Evolutionary conservation across 2,329 filamentous ascomycete species (phyloP).

Genomic region (Calonectria pteridis): DNA sequence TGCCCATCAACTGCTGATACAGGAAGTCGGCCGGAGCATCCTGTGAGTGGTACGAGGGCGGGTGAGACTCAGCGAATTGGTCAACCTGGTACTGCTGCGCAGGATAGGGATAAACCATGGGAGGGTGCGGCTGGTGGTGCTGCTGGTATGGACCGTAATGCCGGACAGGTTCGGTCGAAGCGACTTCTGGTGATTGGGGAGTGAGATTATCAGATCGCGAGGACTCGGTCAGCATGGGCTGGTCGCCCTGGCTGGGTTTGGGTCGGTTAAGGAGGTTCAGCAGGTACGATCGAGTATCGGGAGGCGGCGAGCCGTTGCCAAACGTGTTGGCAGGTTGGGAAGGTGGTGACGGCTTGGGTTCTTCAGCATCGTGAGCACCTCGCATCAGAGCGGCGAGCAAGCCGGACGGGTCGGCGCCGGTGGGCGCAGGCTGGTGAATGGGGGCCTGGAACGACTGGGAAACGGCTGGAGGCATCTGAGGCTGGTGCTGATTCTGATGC

Average conservation of each 20-base stretch:
- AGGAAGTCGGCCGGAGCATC: constrained; percentile 54
- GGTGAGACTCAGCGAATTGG: constrained; percentile 42
- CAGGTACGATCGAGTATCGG: constrained; percentile 86
- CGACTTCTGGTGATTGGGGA: constrained; percentile 56
- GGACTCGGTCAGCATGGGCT: constrained; percentile 55
- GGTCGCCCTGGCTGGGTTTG: constrained; percentile 73
- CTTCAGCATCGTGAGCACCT: constrained; percentile 65
- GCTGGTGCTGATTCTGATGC: constrained; percentile 38
- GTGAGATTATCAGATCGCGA: constrained; percentile 59
- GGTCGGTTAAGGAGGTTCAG: constrained; percentile 87
- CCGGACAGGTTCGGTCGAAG: constrained; percentile 43
- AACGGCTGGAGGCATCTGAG: constrained; percentile 28
- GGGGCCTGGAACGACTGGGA: constrained; percentile 50
- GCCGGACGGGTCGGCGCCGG: constrained; percentile 67
- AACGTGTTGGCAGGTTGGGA: constrained; percentile 52
- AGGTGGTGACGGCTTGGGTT: constrained; percentile 47
- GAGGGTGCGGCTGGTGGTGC: constrained; percentile 41
- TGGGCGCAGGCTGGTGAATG: constrained; percentile 69
- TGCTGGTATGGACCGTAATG: constrained; percentile 48
- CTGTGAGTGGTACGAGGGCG: constrained; percentile 47
- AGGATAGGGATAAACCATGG: constrained; percentile 36
- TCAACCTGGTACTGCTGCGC: constrained; percentile 45
- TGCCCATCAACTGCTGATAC: constrained; percentile 55
- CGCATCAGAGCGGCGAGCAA: constrained; percentile 72
- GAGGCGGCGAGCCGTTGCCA: constrained; percentile 65